Base-by-base conservation (phyloP, 2,329 filamentous ascomycete species). In the Cladosporium sphaerospermum region DNA sequence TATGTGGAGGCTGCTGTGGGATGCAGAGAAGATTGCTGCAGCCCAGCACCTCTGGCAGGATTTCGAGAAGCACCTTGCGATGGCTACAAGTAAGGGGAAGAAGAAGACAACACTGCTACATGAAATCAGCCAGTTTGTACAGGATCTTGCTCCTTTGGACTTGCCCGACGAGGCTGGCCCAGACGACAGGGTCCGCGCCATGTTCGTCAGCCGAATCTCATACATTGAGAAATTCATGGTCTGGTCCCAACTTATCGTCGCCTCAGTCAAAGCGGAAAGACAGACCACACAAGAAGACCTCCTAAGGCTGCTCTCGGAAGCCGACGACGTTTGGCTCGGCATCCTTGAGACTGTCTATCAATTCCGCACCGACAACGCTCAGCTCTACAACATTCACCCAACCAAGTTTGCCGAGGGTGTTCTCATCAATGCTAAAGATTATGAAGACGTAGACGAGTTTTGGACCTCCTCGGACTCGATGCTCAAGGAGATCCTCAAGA, bases 21-120 rank as follows among this genome's bases (percentile, higher is more conserved):
- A 92, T 63, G 92, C 92, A 0, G 93, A 99, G 69, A 96, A 91
- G 70, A 80, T 97, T 72, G 83, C 86, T 41, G 88, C 90, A 34
- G 89, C 89, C 14, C 79, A 81, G 56, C 78, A 83, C 43, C 77
- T 97, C 36, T 97, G 92, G 90, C 84, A 83, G 57, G 77, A 82
- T 50, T 89, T 95, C 63, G 88, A 96, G 64, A 74, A 76, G 7
- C 85, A 85, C 48, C 77, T 84, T 7, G 76, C 57, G 11, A 50
- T 58, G 47, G 54, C 54, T 28, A 59, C 57, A n/a, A 51, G 80
- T 48, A 76, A 80, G 11, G 75, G 77, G 14, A 79, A 80, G 36
- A 77, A 82, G 40, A 83, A 85, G 63, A 83, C 83, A 64, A 86
- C 84, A 3, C 76, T 95, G 49, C 76, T 95, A 51, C 80, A 83